Evolutionary conservation across 1,139 yeast genomes (phyloP), one percentile per base, ranked within the genome.

Genomic region (Geotrichum siamense): DNA sequence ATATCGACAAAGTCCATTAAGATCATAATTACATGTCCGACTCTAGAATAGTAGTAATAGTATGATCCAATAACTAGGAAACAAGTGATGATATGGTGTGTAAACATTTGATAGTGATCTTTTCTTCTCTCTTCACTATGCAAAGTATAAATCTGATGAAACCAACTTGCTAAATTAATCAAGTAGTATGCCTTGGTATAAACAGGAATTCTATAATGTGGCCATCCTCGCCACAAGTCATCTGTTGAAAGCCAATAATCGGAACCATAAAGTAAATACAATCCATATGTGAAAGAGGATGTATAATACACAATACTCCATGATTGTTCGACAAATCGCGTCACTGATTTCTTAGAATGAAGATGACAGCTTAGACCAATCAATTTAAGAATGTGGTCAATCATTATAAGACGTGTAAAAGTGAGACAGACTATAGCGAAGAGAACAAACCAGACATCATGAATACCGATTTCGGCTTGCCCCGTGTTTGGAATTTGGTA

Each of bases 1-100:
- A 81, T 75, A 61, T 87, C 96, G 38, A 79, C 93, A 29, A 78
- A 69, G 63, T 87, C 96, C 95, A 87, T 86, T 51, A 84, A 66
- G 54, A 81, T 72, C 54, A 85, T 65, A 40, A 87, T 81, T 37
- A 81, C 74, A 63, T 85, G 85, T 25, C 96, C 96, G 47, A 85
- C 75, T 37, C 87, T 72, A 30, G 80, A 77, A 62, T 77, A 82
- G 63, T 82, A 79, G 58, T 76, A 79, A 56, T 71, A 71, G 61
- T 86, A 87, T 1, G 93, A 82, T 1, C 93, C 93, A 20, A 74
- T 63, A 38, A 83, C 72, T 48, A 87, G 71, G 25, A 70, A 56
- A 55, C 80, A 73, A 1, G 96, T 87, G 45, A 87, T 79, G 44
- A 87, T 78, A 63, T 87, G 96, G 61, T 87, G 96, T 41, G 81